These are phyloP conservation scores for Tetrahymena thermophila DNA, from an alignment of 73 alveolate species.

Conservation along the genomic window DNA sequence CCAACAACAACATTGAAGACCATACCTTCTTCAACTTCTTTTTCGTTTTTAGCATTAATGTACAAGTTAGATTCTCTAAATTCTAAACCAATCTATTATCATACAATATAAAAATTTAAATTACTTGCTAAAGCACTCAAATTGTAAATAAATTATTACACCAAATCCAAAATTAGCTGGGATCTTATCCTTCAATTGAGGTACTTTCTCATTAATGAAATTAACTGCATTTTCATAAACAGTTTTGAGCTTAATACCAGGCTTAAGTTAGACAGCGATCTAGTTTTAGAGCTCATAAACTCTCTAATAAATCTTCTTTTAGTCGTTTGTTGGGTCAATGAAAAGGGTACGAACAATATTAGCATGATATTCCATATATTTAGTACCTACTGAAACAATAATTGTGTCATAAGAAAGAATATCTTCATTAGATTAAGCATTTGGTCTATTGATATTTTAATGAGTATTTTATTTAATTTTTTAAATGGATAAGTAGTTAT, in stretches of 20 bases:
- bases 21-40: slow-evolving; percentile 45
- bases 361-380: slow-evolving; percentile 83
- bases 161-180: slow-evolving; percentile 35
- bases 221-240: slow-evolving; percentile 34
- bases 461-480: background rate
- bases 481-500: background rate
- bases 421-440: slow-evolving; percentile 59
- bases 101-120: background rate
- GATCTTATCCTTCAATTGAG: slow-evolving; percentile 11
- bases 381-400: slow-evolving; percentile 64
- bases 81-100: slow-evolving; percentile 17
- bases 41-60: slow-evolving; percentile 49
- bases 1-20: slow-evolving; percentile 48
- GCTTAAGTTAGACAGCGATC: slow-evolving; percentile 42
- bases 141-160: background rate
- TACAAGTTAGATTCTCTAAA: slow-evolving; percentile 38
- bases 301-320: slow-evolving; percentile 69
- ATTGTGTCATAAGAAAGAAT: slow-evolving; percentile 70
- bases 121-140: background rate
- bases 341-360: slow-evolving; percentile 81
- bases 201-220: slow-evolving; percentile 22
- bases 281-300: slow-evolving; percentile 62
- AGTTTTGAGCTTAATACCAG: slow-evolving; percentile 11
- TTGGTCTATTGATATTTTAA: background rate
- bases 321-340: slow-evolving; percentile 73